These are phyloP conservation scores for Aureobasidium mangrovei DNA, from an alignment of 2,329 filamentous ascomycete genomes.

Conservation along the genomic window DNA sequence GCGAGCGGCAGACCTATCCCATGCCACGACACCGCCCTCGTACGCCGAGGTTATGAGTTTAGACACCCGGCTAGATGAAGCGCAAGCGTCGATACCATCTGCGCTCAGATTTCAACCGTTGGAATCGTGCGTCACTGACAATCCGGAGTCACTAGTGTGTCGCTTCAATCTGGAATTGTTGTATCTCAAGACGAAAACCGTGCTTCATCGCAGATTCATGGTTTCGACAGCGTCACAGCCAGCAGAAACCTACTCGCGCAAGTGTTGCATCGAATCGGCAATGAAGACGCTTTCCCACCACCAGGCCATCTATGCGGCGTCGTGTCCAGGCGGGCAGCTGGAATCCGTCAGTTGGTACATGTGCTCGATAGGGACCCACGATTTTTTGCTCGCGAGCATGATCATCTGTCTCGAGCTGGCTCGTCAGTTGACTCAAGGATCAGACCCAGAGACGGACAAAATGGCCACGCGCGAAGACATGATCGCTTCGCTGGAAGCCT, in stretches of 20 bases:
- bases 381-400: slow-evolving; percentile 42
- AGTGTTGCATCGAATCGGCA: slow-evolving; percentile 40
- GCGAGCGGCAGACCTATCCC: slow-evolving; percentile 31
- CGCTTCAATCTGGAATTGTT: slow-evolving; percentile 44
- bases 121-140: slow-evolving; percentile 39
- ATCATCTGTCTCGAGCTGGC: slow-evolving; percentile 39
- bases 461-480: slow-evolving; percentile 17
- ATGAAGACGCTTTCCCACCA: slow-evolving; percentile 42
- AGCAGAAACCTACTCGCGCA: slow-evolving; percentile 34
- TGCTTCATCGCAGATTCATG: slow-evolving; percentile 48
- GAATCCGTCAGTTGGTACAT: slow-evolving; percentile 39
- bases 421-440: slow-evolving; percentile 14
- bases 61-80: slow-evolving; percentile 29
- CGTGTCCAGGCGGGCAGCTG: slow-evolving; percentile 35
- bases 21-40: slow-evolving; percentile 28
- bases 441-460: slow-evolving; percentile 15
- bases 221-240: slow-evolving; percentile 18
- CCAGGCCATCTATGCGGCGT: slow-evolving; percentile 41
- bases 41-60: slow-evolving; percentile 32
- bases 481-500: slow-evolving; percentile 26
- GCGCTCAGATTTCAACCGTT: slow-evolving; percentile 30
- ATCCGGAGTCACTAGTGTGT: slow-evolving; percentile 43
- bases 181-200: slow-evolving; percentile 43
- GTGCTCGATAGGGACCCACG: slow-evolving; percentile 36
- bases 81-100: slow-evolving; percentile 27